Evolutionary conservation across 768 basidiomycete species (phyloP).

Genomic region (Porphyrellus cyaneotinctus): DNA sequence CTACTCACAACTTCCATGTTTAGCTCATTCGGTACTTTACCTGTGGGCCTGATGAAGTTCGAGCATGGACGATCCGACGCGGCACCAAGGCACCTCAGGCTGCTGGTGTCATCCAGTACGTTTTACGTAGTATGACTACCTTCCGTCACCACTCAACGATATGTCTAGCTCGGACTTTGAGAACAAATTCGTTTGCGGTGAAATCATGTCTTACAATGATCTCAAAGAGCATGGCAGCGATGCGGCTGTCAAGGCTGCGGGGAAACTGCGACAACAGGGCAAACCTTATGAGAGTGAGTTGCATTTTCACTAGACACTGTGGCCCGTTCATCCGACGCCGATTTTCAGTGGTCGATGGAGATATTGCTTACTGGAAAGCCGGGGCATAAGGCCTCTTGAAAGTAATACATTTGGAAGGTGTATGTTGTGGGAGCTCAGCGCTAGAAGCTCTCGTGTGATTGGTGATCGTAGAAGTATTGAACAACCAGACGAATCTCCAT

Average conservation of each 20-base stretch:
- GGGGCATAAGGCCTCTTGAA: constrained; percentile 42
- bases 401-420: neutral
- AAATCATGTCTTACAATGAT: constrained; percentile 92
- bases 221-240: constrained; percentile 90
- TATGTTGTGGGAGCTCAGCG: constrained; percentile 6
- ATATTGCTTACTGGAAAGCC: constrained; percentile 90
- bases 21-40: constrained; percentile 96
- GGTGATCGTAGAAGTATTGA: neutral
- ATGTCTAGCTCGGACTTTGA: constrained; percentile 83
- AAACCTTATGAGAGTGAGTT: constrained; percentile 91
- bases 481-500: no score
- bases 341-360: constrained; percentile 72
- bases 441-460: constrained; percentile 15
- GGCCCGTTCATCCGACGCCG: constrained; percentile 5
- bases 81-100: constrained; percentile 96
- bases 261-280: constrained; percentile 92
- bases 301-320: neutral
- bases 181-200: constrained; percentile 96
- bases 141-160: neutral
- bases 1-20: neutral
- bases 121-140: constrained; percentile 6
- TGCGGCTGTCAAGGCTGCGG: constrained; percentile 87
- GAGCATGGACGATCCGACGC: constrained; percentile 95
- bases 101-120: constrained; percentile 95
- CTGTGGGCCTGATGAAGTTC: constrained; percentile 93